Percentiles rank a stretch among this genome's conserved stretches.
phyloP scores from a whole-genome alignment of 192 early-diverging fungal genomes.

The Coemansia reversa region DNA sequence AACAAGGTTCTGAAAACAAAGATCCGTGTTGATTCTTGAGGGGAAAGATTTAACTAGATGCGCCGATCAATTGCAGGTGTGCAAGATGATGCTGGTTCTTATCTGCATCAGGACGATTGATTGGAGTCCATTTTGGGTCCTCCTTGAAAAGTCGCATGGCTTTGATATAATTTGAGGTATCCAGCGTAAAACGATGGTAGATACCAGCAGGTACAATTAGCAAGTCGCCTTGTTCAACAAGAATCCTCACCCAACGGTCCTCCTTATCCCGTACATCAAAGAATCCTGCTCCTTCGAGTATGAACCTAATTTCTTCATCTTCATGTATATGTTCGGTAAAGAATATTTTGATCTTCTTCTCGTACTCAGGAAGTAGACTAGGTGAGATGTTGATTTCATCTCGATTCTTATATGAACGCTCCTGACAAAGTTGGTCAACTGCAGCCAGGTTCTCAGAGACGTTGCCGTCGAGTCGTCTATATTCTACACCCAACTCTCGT shows the following conservation, averaged over 20 bases:
- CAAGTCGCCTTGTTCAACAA: slow-evolving; percentile 69
- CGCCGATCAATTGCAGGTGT: slow-evolving; percentile 49
- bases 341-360: slow-evolving; percentile 90
- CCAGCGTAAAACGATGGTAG: slow-evolving; percentile 95
- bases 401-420: slow-evolving; percentile 88
- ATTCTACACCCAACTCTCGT: slow-evolving; percentile 67
- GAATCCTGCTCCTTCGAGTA: slow-evolving; percentile 89
- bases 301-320: slow-evolving; percentile 95
- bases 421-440: slow-evolving; percentile 67
- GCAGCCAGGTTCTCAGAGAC: slow-evolving; percentile 57
- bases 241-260: slow-evolving; percentile 86
- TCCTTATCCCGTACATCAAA: slow-evolving; percentile 74
- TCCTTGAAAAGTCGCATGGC: slow-evolving; percentile 85
- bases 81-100: slow-evolving; percentile 55
- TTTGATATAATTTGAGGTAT: slow-evolving; percentile 81
- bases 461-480: slow-evolving; percentile 61
- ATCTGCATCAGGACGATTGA: slow-evolving; percentile 70
- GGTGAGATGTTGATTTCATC: slow-evolving; percentile 86
- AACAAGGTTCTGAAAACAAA: neutral
- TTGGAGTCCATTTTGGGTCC: slow-evolving; percentile 79
- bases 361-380: slow-evolving; percentile 80
- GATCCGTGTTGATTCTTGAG: neutral
- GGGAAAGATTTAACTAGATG: neutral
- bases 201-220: slow-evolving; percentile 92
- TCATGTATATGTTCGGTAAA: slow-evolving; percentile 94